These are phyloP conservation scores for Fonsecaea monophora DNA, from an alignment of 2,329 filamentous ascomycete species.

Conservation along the genomic window DNA sequence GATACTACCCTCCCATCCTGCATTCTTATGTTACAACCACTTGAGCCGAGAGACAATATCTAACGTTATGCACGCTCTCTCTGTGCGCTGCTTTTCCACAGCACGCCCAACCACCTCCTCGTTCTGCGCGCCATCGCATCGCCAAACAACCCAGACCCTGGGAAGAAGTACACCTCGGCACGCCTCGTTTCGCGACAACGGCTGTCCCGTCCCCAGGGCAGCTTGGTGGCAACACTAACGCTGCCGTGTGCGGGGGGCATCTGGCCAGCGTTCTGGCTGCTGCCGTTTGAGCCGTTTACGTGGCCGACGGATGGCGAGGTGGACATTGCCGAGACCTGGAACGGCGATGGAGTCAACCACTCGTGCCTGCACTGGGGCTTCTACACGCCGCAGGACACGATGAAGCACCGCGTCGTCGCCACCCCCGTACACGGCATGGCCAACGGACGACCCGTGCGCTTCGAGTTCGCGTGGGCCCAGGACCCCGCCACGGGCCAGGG, in stretches of 20 bases:
- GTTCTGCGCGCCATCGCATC: constrained; percentile 37
- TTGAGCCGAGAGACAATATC: background rate
- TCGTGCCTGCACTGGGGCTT: constrained; percentile 40
- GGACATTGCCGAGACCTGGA: constrained; percentile 41
- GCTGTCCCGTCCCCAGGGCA: constrained; percentile 34
- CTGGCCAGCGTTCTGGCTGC: constrained; percentile 41
- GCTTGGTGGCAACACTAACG: constrained; percentile 36
- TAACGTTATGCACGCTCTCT: background rate
- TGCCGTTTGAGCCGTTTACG: constrained; percentile 39
- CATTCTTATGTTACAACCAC: background rate
- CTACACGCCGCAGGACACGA: constrained; percentile 36
- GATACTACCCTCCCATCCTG: background rate
- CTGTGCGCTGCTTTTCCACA: background rate
- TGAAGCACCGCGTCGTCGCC: constrained; percentile 38
- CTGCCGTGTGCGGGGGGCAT: constrained; percentile 36
- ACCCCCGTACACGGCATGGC: constrained; percentile 36
- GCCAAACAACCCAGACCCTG: constrained; percentile 30
- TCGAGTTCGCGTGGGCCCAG: constrained; percentile 40
- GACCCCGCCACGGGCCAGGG: constrained; percentile 21
- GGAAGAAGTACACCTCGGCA: constrained; percentile 38
- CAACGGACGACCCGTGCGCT: constrained; percentile 32
- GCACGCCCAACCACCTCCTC: constrained; percentile 36
- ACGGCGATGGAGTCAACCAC: constrained; percentile 38
- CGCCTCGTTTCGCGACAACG: constrained; percentile 39
- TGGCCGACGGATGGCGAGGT: constrained; percentile 40